Conservation (phyloP, 164 flowering plant genomes). For the Euptelea pleiosperma region DNA sequence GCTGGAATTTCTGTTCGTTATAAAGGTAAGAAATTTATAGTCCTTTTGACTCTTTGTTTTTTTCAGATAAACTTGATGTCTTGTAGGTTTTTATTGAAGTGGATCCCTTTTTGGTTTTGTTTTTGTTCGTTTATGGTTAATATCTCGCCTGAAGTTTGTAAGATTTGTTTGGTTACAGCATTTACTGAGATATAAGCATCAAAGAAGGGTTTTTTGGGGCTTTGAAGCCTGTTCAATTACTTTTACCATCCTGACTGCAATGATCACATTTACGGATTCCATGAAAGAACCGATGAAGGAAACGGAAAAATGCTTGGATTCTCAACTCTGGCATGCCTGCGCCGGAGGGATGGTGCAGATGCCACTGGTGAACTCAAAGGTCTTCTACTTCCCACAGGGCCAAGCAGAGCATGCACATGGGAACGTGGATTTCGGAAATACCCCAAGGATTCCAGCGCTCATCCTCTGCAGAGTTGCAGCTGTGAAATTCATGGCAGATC, state of each 20-base stretch:
- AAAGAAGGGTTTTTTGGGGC: neutral
- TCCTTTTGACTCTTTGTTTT: neutral
- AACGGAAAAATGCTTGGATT: slow-evolving; percentile 65
- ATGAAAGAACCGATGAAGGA: slow-evolving; percentile 40
- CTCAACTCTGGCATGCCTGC: slow-evolving; percentile 96
- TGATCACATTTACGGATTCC: slow-evolving; percentile 55
- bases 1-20: too few relatives aligned
- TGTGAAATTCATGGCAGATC: slow-evolving; percentile 74
- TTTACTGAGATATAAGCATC: neutral
- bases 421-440: slow-evolving; percentile 41
- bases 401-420: slow-evolving; percentile 76
- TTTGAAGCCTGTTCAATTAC: neutral
- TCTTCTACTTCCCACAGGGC: slow-evolving; percentile 91
- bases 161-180: neutral
- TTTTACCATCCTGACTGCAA: slow-evolving; percentile 5
- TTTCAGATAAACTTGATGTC: neutral
- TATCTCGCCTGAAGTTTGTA: neutral
- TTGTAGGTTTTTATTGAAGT: neutral
- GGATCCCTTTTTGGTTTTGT: neutral
- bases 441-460: slow-evolving; percentile 38
- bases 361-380: slow-evolving; percentile 67
- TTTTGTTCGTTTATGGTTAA: neutral
- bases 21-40: neutral
- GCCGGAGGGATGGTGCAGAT: slow-evolving; percentile 97
- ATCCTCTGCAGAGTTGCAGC: slow-evolving; percentile 58